These are phyloP conservation scores for Russula lepida DNA, from an alignment of 768 basidiomycete genomes.

Conservation along the genomic window DNA sequence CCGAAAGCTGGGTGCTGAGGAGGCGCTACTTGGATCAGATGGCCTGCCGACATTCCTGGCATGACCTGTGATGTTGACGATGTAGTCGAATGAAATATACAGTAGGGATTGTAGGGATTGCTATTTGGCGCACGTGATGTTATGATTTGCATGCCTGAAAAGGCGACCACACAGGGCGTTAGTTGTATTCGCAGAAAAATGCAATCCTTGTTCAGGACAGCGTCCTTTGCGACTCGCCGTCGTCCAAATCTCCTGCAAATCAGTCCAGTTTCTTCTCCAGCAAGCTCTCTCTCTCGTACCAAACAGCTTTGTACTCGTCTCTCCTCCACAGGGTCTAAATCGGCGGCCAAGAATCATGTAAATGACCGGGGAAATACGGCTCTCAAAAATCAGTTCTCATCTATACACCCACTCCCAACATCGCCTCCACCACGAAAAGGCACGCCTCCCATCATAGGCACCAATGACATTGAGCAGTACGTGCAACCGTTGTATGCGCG, in stretches of 20 bases:
- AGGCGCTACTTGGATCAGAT: conserved; percentile 54
- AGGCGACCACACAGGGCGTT: too few species aligned
- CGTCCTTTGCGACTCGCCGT: background rate
- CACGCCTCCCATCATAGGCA: background rate
- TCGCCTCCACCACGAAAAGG: background rate
- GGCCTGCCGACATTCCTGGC: conserved; percentile 59
- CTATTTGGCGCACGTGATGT: conserved; percentile 4
- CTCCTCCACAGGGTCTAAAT: background rate
- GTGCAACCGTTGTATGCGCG: conserved; percentile 10
- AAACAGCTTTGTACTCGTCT: background rate
- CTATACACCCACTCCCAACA: background rate
- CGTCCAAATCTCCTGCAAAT: background rate
- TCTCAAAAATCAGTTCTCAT: background rate
- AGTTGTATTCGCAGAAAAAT: background rate
- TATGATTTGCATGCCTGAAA: too few species aligned
- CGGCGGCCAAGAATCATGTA: background rate
- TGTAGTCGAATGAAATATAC: too few species aligned
- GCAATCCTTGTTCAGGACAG: background rate
- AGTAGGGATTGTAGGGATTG: too few species aligned
- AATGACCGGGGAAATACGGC: background rate
- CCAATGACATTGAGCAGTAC: conserved; percentile 8
- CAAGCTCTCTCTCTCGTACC: background rate
- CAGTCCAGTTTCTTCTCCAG: background rate
- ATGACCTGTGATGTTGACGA: conserved; percentile 15
- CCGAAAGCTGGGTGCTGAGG: conserved; percentile 50